These are phyloP conservation scores for Candida stauntonica DNA, from an alignment of 805 yeast species.

Conservation along the genomic window DNA sequence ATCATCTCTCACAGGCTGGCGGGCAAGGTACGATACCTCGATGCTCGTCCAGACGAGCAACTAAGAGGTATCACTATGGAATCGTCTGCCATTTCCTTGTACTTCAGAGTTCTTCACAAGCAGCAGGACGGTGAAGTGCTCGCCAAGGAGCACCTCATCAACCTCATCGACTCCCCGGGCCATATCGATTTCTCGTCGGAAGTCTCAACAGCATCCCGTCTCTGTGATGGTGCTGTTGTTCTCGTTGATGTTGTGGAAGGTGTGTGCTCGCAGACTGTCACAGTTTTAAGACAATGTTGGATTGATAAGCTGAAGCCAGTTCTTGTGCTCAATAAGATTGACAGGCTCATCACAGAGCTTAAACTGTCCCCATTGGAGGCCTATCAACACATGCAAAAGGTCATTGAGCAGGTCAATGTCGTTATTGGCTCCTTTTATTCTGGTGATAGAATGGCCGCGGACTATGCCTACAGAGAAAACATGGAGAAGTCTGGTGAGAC, in stretches of 20 bases:
- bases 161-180: constrained; percentile 98
- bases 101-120: constrained; percentile 63
- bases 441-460: constrained; percentile 90
- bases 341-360: constrained; percentile 77
- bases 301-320: constrained; percentile 84
- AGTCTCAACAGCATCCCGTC: constrained; percentile 90
- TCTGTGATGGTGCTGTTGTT: constrained; percentile 96
- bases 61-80: constrained; percentile 97
- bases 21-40: constrained; percentile 89
- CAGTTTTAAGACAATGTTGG: constrained; percentile 95
- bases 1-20: constrained; percentile 93
- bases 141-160: constrained; percentile 79
- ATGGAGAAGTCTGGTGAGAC: constrained; percentile 42
- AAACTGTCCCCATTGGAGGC: constrained; percentile 83
- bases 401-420: constrained; percentile 91
- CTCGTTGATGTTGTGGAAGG: constrained; percentile 97
- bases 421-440: constrained; percentile 90
- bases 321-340: constrained; percentile 86
- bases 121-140: constrained; percentile 35
- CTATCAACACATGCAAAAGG: constrained; percentile 67
- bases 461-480: constrained; percentile 67
- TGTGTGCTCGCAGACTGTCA: constrained; percentile 94
- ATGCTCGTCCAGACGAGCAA: constrained; percentile 94
- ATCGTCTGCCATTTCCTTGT: constrained; percentile 90
- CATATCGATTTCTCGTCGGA: constrained; percentile 96